Evolutionary conservation across 192 early-diverging fungal genomes (phyloP).

Genomic region (Radiomyces spectabilis): DNA sequence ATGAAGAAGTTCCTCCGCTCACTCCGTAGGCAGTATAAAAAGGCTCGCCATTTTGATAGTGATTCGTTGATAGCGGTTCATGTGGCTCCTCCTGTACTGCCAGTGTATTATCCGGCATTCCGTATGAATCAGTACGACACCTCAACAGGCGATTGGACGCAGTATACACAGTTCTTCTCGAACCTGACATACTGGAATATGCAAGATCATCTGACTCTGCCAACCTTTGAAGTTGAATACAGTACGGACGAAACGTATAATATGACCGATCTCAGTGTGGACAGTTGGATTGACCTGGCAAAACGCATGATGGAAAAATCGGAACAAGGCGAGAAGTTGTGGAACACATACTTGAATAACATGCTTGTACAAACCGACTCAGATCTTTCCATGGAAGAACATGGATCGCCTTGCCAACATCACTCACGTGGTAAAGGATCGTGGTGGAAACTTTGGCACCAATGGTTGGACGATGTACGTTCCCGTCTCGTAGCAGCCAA

Average conservation of each 20-base stretch:
- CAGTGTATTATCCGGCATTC: constrained; percentile 54
- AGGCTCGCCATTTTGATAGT: background rate
- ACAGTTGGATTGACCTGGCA: constrained; percentile 39
- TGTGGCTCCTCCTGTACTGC: constrained; percentile 58
- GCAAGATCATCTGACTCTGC: background rate
- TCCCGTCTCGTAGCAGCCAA: too few relatives aligned
- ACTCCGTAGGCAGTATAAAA: constrained; percentile 9
- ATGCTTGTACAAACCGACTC: constrained; percentile 35
- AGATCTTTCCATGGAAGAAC: too few relatives aligned
- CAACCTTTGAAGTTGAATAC: constrained; percentile 42
- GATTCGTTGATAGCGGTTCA: constrained; percentile 6
- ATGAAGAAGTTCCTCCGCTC: background rate
- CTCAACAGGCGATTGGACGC: constrained; percentile 14
- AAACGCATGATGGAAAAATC: constrained; percentile 13
- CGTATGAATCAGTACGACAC: constrained; percentile 51
- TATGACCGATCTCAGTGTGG: constrained; percentile 35
- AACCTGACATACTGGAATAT: constrained; percentile 35
- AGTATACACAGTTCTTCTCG: constrained; percentile 34
- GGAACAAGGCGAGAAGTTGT: constrained; percentile 6
- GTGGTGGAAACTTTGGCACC: too few relatives aligned
- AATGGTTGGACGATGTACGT: too few relatives aligned
- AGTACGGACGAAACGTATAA: constrained; percentile 34
- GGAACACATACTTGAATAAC: constrained; percentile 19
- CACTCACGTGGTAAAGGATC: too few relatives aligned
- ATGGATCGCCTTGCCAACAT: too few relatives aligned